Conservation (phyloP, 176 grass and related monocot genomes). For the Panicum miliaceum region DNA sequence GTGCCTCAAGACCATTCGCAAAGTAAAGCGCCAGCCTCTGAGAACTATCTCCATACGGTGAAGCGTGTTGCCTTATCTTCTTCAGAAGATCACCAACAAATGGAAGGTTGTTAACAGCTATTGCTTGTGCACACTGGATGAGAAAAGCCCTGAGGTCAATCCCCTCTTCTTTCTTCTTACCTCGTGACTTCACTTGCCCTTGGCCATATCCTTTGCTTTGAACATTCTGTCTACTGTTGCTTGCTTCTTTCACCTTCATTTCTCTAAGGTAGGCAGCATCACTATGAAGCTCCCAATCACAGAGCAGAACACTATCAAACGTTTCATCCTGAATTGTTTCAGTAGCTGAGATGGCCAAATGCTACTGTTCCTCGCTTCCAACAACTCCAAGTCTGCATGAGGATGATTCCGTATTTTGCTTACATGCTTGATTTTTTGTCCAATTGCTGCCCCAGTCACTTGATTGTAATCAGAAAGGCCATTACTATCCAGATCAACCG, state of each 20-base stretch:
- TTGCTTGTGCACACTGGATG: slow-evolving; percentile 54
- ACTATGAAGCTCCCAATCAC: neutral
- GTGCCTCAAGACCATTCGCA: slow-evolving; percentile 65
- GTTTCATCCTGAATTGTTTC: slow-evolving; percentile 47
- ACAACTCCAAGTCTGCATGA: slow-evolving; percentile 39
- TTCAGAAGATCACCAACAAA: slow-evolving; percentile 48
- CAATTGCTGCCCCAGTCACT: neutral
- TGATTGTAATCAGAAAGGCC: slow-evolving; percentile 11
- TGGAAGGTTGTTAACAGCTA: slow-evolving; percentile 28
- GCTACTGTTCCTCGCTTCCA: slow-evolving; percentile 46
- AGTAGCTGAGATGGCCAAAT: slow-evolving; percentile 44
- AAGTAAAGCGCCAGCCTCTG: slow-evolving; percentile 67
- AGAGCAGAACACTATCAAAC: slow-evolving; percentile 63
- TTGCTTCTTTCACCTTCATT: slow-evolving; percentile 42
- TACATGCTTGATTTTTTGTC: slow-evolving; percentile 23
- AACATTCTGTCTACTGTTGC: slow-evolving; percentile 18
- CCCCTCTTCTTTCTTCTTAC: slow-evolving; percentile 38
- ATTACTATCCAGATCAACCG: slow-evolving; percentile 32
- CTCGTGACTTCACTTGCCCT: neutral
- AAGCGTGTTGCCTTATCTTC: slow-evolving; percentile 60
- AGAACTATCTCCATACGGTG: slow-evolving; percentile 49
- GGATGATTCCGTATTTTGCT: neutral
- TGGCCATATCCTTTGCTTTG: neutral
- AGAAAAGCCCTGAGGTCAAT: slow-evolving; percentile 60
- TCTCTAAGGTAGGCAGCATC: slow-evolving; percentile 33